phyloP scores from a whole-genome alignment of 306 rosid genomes.

The Casuarina equisetifolia region DNA sequence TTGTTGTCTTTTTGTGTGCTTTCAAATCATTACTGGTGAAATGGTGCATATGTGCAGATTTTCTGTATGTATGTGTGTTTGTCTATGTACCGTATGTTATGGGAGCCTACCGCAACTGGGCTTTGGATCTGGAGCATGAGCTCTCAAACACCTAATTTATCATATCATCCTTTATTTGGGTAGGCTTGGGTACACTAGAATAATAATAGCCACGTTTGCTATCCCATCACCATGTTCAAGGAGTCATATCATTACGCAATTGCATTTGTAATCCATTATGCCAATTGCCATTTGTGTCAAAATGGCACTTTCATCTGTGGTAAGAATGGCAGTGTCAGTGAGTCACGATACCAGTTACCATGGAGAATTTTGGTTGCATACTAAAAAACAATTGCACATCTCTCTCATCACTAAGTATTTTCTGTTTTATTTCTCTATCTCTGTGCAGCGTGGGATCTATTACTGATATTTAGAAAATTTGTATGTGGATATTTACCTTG shows the following conservation, averaged over 20 bases:
- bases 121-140: not conserved
- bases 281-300: not conserved
- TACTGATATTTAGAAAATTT: not conserved
- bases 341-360: not conserved
- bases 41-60: no score
- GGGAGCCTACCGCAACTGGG: not conserved
- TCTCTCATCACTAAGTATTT: not conserved
- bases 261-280: not conserved
- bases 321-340: not conserved
- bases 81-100: not conserved
- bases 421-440: not conserved
- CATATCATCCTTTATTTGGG: not conserved
- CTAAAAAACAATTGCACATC: not conserved
- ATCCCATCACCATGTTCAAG: not conserved
- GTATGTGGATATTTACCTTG: not conserved
- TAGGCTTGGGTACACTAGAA: not conserved
- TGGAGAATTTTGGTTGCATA: not conserved
- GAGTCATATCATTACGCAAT: not conserved
- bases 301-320: not conserved
- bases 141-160: not conserved
- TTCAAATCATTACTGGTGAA: conserved; percentile 9
- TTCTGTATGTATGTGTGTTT: no score
- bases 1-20: conserved; percentile 2
- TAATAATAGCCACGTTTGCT: not conserved
- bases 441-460: not conserved